phyloP scores from a whole-genome alignment of 352 stramenopile species.

The Phytophthora aleatoria region DNA sequence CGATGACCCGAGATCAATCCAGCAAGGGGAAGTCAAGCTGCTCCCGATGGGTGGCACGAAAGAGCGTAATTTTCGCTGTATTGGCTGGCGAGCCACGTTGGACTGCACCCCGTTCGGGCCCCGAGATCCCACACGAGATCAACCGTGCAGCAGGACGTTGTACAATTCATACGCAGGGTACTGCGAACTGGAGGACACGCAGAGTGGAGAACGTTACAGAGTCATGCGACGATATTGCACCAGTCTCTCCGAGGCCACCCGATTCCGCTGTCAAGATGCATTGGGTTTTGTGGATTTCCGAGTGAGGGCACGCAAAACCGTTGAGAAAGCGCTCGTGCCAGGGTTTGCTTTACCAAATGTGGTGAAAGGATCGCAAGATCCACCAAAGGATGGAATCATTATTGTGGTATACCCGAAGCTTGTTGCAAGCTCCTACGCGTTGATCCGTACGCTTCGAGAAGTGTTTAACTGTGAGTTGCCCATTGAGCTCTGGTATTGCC shows the following conservation, averaged over 20 bases:
- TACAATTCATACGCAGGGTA: slow-evolving; percentile 36
- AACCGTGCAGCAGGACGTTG: slow-evolving; percentile 19
- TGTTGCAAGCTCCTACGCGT: slow-evolving; percentile 45
- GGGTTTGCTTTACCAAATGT: slow-evolving; percentile 28
- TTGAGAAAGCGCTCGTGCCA: slow-evolving; percentile 21
- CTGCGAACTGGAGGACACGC: slow-evolving; percentile 44
- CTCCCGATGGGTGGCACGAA: slow-evolving; percentile 22
- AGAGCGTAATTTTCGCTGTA: slow-evolving; percentile 18
- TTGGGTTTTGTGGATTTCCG: slow-evolving; percentile 42
- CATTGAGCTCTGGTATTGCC: slow-evolving; percentile 62
- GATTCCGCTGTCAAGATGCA: slow-evolving; percentile 44
- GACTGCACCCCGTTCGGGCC: slow-evolving; percentile 26
- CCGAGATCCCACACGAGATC: slow-evolving; percentile 13
- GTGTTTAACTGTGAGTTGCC: slow-evolving; percentile 42
- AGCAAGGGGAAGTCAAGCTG: neutral
- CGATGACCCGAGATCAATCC: neutral
- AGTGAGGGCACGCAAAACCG: slow-evolving; percentile 12
- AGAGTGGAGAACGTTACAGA: slow-evolving; percentile 28
- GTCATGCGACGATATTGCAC: slow-evolving; percentile 38
- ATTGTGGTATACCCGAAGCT: slow-evolving; percentile 63
- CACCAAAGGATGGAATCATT: slow-evolving; percentile 39
- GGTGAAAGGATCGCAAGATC: neutral
- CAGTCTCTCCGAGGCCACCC: slow-evolving; percentile 25
- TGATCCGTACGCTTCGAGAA: slow-evolving; percentile 39
- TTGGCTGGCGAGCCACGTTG: slow-evolving; percentile 29